Evolutionary conservation across 805 yeast species (phyloP).

Genomic region (Cyberlindnera veronae): DNA sequence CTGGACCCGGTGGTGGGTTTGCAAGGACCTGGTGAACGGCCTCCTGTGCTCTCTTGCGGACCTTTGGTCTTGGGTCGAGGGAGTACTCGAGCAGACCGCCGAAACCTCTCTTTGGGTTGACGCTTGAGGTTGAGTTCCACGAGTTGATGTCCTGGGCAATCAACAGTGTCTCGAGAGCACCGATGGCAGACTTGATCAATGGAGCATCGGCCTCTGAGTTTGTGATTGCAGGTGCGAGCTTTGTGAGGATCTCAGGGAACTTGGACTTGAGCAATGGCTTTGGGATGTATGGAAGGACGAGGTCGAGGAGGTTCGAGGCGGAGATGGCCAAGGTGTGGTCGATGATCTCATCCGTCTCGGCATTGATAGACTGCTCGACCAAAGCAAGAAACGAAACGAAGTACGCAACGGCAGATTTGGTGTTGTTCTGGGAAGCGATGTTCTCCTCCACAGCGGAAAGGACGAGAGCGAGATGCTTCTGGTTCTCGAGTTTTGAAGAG

Average conservation of each 20-base stretch:
- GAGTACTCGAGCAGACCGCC: slow-evolving; percentile 74
- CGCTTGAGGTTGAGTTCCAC: slow-evolving; percentile 60
- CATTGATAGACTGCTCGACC: slow-evolving; percentile 64
- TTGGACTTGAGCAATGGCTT: slow-evolving; percentile 64
- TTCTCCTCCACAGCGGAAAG: slow-evolving; percentile 90
- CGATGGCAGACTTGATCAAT: slow-evolving; percentile 75
- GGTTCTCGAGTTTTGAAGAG: slow-evolving; percentile 80
- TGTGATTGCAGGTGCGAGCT: slow-evolving; percentile 77
- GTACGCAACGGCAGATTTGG: slow-evolving; percentile 72
- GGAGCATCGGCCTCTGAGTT: slow-evolving; percentile 73
- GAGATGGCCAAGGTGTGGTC: slow-evolving; percentile 69
- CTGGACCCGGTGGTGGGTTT: slow-evolving; percentile 72
- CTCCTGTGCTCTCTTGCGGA: slow-evolving; percentile 91
- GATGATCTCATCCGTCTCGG: slow-evolving; percentile 44
- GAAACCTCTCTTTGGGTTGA: slow-evolving; percentile 75
- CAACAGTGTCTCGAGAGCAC: slow-evolving; percentile 76
- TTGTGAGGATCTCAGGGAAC: slow-evolving; percentile 73
- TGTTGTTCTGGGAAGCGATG: slow-evolving; percentile 41
- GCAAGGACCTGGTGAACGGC: slow-evolving; percentile 64
- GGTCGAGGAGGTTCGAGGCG: slow-evolving; percentile 76
- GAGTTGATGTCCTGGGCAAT: slow-evolving; percentile 75
- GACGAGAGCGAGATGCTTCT: slow-evolving; percentile 78
- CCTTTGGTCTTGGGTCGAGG: slow-evolving; percentile 89
- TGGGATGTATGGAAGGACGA: slow-evolving; percentile 73
- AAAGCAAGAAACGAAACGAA: slow-evolving; percentile 80